Percentiles rank a stretch among this genome's conserved stretches.
Conservation (phyloP, 2,329 filamentous ascomycete genomes). For the Aureobasidium uvarum region DNA sequence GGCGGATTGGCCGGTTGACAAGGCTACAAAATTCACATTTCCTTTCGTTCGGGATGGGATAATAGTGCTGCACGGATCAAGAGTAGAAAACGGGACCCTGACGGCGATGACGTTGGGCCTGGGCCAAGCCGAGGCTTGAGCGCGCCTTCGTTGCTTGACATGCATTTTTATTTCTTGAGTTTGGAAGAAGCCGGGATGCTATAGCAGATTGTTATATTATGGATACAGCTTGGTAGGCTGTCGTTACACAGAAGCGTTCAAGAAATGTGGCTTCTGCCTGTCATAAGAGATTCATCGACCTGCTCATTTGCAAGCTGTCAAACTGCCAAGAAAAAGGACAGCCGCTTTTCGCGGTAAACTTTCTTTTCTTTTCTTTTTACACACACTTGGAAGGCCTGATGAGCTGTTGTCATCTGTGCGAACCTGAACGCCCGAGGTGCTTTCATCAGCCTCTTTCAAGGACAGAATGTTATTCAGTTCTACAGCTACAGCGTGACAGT, state of each 20-base stretch:
- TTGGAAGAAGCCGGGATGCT: background rate
- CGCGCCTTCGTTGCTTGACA: slow-evolving; percentile 16
- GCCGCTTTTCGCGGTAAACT: slow-evolving; percentile 11
- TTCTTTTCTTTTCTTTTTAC: slow-evolving; percentile 5
- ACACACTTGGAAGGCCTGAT: slow-evolving; percentile 4
- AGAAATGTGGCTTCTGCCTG: background rate
- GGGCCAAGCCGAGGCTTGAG: slow-evolving; percentile 13
- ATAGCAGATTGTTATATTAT: background rate
- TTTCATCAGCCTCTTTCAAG: no score
- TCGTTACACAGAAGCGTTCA: background rate
- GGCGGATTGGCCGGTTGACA: slow-evolving; percentile 16
- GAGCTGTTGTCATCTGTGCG: no score
- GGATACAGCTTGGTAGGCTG: background rate
- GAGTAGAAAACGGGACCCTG: slow-evolving; percentile 1
- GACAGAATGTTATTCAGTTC: background rate
- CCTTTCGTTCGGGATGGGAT: background rate
- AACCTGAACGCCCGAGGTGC: no score
- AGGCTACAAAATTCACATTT: slow-evolving; percentile 21
- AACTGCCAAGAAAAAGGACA: background rate
- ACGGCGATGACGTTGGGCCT: slow-evolving; percentile 13
- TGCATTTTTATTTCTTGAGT: background rate
- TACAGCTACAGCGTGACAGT: background rate
- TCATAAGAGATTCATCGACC: background rate
- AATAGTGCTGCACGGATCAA: slow-evolving; percentile 23
- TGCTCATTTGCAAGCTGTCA: background rate